Percentiles rank a stretch among this genome's conserved stretches.
phyloP scores from a whole-genome alignment of 768 basidiomycete genomes.

The Termitomyces sp. region DNA sequence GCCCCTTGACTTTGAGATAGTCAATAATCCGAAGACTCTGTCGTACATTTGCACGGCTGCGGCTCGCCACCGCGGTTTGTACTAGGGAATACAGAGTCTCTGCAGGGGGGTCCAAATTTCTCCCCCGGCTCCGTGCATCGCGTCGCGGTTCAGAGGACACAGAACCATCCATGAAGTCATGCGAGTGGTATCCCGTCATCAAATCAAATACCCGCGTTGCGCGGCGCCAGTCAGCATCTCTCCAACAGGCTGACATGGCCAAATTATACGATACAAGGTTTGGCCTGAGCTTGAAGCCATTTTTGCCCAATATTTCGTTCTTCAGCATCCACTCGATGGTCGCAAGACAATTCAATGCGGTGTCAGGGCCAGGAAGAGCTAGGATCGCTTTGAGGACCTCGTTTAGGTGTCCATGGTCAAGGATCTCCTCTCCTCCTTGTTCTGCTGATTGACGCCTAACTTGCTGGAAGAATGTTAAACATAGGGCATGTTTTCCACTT shows the following conservation, averaged over 20 bases:
- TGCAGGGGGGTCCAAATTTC: conserved; percentile 41
- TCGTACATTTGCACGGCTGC: conserved; percentile 44
- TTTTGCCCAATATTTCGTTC: conserved; percentile 40
- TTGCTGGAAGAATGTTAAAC: conserved; percentile 54
- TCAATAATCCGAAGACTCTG: conserved; percentile 58
- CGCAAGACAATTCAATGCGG: conserved; percentile 47
- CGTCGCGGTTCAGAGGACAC: conserved; percentile 29
- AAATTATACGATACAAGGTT: conserved; percentile 52
- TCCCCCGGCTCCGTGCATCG: conserved; percentile 36
- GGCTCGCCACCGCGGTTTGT: conserved; percentile 50
- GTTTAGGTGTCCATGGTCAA: conserved; percentile 55
- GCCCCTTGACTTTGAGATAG: conserved; percentile 31
- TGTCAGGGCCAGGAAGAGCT: conserved; percentile 29
- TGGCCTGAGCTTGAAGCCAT: conserved; percentile 42
- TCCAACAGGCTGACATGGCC: conserved; percentile 61
- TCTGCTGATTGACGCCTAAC: conserved; percentile 43
- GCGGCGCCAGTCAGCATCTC: conserved; percentile 54
- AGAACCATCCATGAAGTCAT: conserved; percentile 49
- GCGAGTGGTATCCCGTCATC: conserved; percentile 62
- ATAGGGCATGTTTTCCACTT: conserved; percentile 39
- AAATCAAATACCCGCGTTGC: conserved; percentile 57
- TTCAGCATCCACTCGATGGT: conserved; percentile 67
- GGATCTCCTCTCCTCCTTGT: conserved; percentile 29
- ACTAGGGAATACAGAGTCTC: conserved; percentile 53
- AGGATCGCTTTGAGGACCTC: conserved; percentile 54